Evolutionary conservation across 129 eudicot species (phyloP), one percentile per base, ranked within the genome.

Genomic region (Glebionis coronaria): DNA sequence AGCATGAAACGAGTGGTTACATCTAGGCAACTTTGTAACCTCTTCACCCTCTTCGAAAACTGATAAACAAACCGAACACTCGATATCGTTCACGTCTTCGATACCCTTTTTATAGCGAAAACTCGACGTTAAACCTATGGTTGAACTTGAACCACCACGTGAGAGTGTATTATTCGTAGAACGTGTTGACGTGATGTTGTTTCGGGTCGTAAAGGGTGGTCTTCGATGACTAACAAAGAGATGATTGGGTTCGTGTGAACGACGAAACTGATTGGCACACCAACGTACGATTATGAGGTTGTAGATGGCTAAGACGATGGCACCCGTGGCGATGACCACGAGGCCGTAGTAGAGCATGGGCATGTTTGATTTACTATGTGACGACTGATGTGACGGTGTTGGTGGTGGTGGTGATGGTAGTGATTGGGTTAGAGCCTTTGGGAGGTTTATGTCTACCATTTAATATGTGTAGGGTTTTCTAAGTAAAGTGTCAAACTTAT

Each of bases 1-100:
- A 44, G 90, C 93, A 73, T 91, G 97, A 64, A 91, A 91, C 13
- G 74, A 79, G 67, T 91, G 95, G 56, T 73, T 72, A 63, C 95
- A 91, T 35, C 67, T 79, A 0, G 87, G 86, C 72, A 91, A 45
- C 63, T 80, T 72, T 61, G 76, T 79, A 9, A 91, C 73, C 46
- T 87, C 79, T 55, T 87, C 90, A 2, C 90, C 92, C 15, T 91
- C 88, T 81, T 87, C 93, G 5, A 82, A 85, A 35, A 51, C 76
- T 9, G 93, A 87, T 35, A 88, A 68, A 72, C 97, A 91, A 28
- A 91, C 90, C 1, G 79, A 67, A 58, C 97, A 91, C 51, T 85
- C 85, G 9, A 19, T 65, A 50, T 69, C 82, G 7, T 51, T 51
- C 7, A 8, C 29, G 16, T 20, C 67, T 44, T 12, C 79, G 31